These are phyloP conservation scores for Decorospora gaudefroyi DNA, from an alignment of 2,329 filamentous ascomycete genomes.

Conservation along the genomic window DNA sequence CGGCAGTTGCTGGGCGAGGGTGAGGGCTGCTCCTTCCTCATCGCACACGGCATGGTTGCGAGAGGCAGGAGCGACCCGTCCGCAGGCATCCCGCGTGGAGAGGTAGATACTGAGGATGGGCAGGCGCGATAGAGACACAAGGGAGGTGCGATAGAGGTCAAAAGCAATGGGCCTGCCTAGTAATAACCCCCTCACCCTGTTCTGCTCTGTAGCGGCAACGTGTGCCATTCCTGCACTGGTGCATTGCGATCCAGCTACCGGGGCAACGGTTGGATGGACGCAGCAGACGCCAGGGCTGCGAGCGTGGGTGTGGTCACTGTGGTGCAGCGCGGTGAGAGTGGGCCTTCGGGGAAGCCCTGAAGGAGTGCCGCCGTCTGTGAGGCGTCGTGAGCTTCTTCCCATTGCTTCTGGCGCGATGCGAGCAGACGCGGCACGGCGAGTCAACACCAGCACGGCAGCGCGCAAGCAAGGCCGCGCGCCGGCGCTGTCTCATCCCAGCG, in stretches of 20 bases:
- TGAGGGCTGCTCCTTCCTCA: constrained; percentile 1
- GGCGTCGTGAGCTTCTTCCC: constrained; percentile 29
- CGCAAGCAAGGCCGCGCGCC: constrained; percentile 20
- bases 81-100: constrained; percentile 10
- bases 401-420: constrained; percentile 38
- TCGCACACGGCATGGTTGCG: constrained; percentile 1
- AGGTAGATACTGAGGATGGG: constrained; percentile 24
- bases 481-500: constrained; percentile 40
- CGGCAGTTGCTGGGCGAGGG: constrained; percentile 3
- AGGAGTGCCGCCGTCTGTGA: constrained; percentile 36
- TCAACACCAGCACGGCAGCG: constrained; percentile 18
- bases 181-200: no score
- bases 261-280: no score
- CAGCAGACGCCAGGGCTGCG: no score
- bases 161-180: no score
- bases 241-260: no score
- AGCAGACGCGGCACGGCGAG: constrained; percentile 29
- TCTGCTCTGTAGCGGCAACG: no score
- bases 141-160: constrained; percentile 19
- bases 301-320: constrained; percentile 10
- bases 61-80: constrained; percentile 11
- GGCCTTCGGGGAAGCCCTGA: constrained; percentile 41
- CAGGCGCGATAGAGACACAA: constrained; percentile 7
- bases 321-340: constrained; percentile 29
- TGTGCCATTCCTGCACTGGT: no score